phyloP scores from a whole-genome alignment of 257 asterid species.

The Solanum sejunctum region DNA sequence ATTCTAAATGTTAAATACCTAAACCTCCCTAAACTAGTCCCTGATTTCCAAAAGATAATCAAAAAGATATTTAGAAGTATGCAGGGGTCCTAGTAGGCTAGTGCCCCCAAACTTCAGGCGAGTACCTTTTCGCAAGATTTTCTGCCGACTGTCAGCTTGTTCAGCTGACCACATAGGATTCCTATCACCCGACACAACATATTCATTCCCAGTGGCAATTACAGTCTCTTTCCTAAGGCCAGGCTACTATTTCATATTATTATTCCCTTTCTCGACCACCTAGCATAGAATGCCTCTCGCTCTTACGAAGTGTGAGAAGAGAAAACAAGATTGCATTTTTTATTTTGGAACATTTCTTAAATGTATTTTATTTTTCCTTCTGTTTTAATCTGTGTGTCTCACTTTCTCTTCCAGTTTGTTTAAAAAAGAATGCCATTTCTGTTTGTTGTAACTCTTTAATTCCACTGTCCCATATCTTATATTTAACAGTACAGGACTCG shows the following conservation, averaged over 20 bases:
- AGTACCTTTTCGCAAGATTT: neutral
- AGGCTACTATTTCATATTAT: neutral
- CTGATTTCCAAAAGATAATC: neutral
- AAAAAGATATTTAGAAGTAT: neutral
- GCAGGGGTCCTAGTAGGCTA: neutral
- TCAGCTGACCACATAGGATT: neutral
- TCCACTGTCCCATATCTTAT: neutral
- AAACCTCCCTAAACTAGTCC: neutral
- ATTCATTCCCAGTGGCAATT: neutral
- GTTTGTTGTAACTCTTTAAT: neutral
- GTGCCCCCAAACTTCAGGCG: neutral
- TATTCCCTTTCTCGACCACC: neutral
- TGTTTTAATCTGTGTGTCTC: neutral
- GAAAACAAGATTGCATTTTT: neutral
- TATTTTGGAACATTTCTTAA: neutral
- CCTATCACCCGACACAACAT: neutral
- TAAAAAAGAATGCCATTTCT: neutral
- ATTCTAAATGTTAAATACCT: neutral
- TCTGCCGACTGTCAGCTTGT: neutral
- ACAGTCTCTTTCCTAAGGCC: neutral
- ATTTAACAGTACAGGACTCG: neutral
- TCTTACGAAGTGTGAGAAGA: neutral
- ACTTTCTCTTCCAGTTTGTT: neutral
- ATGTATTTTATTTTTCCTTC: neutral
- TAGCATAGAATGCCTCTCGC: neutral